Conservation (phyloP, 345 rosid species). For the Geranium rotundifolium region DNA sequence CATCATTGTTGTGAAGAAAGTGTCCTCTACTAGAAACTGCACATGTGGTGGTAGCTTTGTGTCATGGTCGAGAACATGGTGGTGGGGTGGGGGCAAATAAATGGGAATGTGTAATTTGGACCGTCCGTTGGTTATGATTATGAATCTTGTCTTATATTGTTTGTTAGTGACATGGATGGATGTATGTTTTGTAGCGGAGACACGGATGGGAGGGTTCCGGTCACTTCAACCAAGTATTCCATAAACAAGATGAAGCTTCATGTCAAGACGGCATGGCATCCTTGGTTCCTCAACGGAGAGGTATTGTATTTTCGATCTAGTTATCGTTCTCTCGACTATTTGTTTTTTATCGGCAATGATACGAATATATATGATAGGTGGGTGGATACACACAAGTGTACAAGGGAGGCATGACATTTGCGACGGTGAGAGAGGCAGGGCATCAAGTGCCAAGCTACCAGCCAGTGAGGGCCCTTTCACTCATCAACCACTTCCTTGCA, state of each 20-base stretch:
- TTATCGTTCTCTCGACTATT: no score
- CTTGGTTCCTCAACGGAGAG: constrained; percentile 63
- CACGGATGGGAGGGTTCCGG: constrained; percentile 70
- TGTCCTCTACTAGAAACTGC: no score
- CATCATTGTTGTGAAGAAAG: no score
- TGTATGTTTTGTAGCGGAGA: constrained; percentile 37
- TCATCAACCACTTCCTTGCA: constrained; percentile 52
- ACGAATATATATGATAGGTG: constrained; percentile 10
- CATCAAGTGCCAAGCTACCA: constrained; percentile 86
- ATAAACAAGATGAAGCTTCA: constrained; percentile 47
- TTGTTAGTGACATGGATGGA: no score
- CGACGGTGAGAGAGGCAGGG: constrained; percentile 83
- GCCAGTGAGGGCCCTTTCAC: constrained; percentile 64
- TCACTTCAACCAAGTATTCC: constrained; percentile 69
- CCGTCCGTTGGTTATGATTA: no score
- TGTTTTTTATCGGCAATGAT: no score
- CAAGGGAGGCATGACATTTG: constrained; percentile 55
- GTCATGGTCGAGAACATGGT: no score
- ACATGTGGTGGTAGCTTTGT: no score
- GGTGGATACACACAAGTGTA: constrained; percentile 78
- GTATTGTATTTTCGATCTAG: no score
- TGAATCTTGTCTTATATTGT: no score
- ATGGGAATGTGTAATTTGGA: no score
- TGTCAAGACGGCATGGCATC: constrained; percentile 51
- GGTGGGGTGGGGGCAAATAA: no score